phyloP scores from a whole-genome alignment of 225 moss, liverwort and hornwort genomes.

The Ulota crispa region DNA sequence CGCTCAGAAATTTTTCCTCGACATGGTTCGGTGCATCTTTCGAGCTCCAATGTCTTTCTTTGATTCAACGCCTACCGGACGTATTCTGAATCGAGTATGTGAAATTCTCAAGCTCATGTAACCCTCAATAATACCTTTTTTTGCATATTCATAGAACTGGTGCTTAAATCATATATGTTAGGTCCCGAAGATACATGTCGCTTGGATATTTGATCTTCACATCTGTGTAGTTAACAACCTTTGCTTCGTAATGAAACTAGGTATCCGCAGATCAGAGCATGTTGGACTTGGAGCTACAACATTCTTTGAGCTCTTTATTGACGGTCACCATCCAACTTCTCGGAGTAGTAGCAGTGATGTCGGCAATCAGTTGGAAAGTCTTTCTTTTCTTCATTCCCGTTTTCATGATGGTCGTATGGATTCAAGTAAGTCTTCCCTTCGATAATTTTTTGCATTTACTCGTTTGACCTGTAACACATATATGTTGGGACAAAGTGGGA shows the following conservation, averaged over 20 bases:
- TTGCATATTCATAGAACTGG: not conserved
- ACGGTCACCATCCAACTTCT: conserved; percentile 55
- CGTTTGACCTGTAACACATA: not conserved
- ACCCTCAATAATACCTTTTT: not conserved
- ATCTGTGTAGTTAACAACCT: not conserved
- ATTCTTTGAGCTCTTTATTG: conserved; percentile 48
- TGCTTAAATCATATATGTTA: not conserved
- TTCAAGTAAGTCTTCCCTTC: conserved; percentile 58
- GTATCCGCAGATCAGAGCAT: conserved; percentile 85
- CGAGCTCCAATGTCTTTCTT: conserved; percentile 69
- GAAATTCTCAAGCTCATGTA: conserved; percentile 11
- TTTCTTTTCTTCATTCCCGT: conserved; percentile 67
- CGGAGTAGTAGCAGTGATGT: conserved; percentile 69
- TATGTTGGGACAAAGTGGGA: not conserved
- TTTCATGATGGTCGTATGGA: conserved; percentile 38
- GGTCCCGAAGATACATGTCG: not conserved
- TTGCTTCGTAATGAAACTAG: conserved; percentile 34
- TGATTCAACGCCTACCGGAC: conserved; percentile 63
- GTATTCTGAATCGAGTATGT: conserved; percentile 61
- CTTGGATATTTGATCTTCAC: not conserved
- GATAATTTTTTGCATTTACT: not conserved
- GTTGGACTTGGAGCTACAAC: conserved; percentile 61
- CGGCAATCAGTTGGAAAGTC: conserved; percentile 75
- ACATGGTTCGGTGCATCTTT: conserved; percentile 67
- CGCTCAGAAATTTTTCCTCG: conserved; percentile 56